A percentile compares a stretch with the other conserved stretches of the same genome.
Conservation (phyloP, 2,329 filamentous ascomycete genomes). For the Xylaria hypoxylon region DNA sequence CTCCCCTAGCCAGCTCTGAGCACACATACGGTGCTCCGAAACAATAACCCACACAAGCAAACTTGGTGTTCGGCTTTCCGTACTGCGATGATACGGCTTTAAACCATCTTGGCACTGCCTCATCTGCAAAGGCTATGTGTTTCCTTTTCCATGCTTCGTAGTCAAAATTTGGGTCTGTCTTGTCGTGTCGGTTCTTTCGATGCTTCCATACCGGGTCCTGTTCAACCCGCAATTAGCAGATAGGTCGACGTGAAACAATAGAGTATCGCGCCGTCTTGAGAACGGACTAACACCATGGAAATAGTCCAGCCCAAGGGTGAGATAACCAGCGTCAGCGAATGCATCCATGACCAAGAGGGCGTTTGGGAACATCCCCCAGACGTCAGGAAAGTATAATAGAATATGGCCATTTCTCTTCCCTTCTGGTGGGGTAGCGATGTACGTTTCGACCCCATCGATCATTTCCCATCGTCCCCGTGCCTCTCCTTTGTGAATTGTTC, state of each 20-base stretch:
- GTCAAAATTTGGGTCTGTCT: constrained; percentile 56
- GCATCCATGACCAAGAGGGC: constrained; percentile 59
- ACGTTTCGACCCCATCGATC: constrained; percentile 45
- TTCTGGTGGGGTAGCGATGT: constrained; percentile 42
- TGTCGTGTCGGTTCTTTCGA: constrained; percentile 49
- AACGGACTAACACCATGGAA: constrained; percentile 55
- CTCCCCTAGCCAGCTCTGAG: constrained; percentile 53
- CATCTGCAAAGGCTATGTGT: constrained; percentile 57
- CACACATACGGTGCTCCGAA: constrained; percentile 60
- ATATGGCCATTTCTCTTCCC: constrained; percentile 51
- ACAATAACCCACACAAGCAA: constrained; percentile 57
- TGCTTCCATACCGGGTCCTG: constrained; percentile 60
- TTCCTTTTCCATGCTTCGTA: constrained; percentile 61
- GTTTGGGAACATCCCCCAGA: constrained; percentile 59
- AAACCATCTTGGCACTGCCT: constrained; percentile 59
- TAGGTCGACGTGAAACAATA: neutral
- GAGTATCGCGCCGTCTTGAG: neutral
- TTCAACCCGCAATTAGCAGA: neutral
- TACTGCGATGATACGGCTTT: constrained; percentile 37
- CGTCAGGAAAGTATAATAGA: constrained; percentile 60
- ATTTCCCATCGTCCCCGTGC: constrained; percentile 41
- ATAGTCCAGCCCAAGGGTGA: constrained; percentile 58
- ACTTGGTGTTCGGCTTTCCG: constrained; percentile 53
- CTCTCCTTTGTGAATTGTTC: constrained; percentile 45
- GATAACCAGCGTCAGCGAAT: constrained; percentile 59